phyloP scores from a whole-genome alignment of 2,329 filamentous ascomycete species.

The Akanthomyces dipterigenus region DNA sequence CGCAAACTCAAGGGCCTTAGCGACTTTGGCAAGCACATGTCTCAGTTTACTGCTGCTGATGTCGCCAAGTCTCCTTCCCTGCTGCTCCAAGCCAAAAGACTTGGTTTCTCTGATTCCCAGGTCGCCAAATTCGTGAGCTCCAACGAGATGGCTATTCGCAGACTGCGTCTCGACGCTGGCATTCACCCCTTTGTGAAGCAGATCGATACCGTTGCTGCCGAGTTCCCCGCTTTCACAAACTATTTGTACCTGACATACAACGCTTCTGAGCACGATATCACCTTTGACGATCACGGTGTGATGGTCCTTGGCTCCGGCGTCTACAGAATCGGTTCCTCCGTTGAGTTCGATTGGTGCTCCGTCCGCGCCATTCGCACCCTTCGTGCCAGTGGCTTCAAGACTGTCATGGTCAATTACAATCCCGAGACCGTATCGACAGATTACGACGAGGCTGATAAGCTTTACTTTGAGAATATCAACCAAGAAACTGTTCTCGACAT shows the following conservation, averaged over 20 bases:
- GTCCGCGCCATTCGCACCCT: slow-evolving; percentile 90
- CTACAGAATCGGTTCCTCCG: slow-evolving; percentile 93
- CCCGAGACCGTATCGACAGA: slow-evolving; percentile 87
- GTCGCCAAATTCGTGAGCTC: slow-evolving; percentile 91
- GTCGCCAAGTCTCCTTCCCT: slow-evolving; percentile 57
- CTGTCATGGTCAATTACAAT: slow-evolving; percentile 93
- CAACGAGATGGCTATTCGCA: slow-evolving; percentile 84
- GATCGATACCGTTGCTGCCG: slow-evolving; percentile 95
- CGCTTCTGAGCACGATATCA: slow-evolving; percentile 74
- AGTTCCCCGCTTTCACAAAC: slow-evolving; percentile 92
- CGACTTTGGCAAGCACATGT: slow-evolving; percentile 79
- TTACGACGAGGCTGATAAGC: slow-evolving; percentile 86
- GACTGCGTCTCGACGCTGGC: slow-evolving; percentile 74
- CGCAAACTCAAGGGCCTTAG: slow-evolving; percentile 84
- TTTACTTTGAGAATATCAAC: slow-evolving; percentile 96
- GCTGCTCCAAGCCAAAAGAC: slow-evolving; percentile 78
- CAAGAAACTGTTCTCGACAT: slow-evolving; percentile 88
- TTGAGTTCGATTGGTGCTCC: slow-evolving; percentile 99
- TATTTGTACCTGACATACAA: slow-evolving; percentile 98
- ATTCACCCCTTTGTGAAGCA: slow-evolving; percentile 92
- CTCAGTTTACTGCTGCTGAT: slow-evolving; percentile 56
- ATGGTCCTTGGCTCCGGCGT: slow-evolving; percentile 97
- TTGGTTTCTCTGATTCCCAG: slow-evolving; percentile 92
- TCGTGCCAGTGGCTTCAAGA: slow-evolving; percentile 78
- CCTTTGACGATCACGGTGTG: slow-evolving; percentile 81